Evolutionary conservation across 2,329 filamentous ascomycete genomes (phyloP).

Genomic region (Calycina herbarum): DNA sequence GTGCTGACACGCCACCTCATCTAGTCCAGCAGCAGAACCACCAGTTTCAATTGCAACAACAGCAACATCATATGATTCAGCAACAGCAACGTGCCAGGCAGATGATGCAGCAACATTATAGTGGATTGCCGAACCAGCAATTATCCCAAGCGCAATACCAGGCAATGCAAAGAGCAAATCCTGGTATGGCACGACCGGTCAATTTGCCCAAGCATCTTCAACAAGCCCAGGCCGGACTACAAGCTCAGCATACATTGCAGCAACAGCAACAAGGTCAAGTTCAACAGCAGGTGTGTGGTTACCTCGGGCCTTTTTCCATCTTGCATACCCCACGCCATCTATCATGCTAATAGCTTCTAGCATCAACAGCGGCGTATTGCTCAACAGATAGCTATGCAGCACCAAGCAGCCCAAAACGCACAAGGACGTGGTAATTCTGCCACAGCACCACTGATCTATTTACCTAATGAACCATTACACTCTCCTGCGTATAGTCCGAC

Average conservation of each 20-base stretch:
- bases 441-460: background rate
- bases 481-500: background rate
- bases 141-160: conserved; percentile 54
- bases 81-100: conserved; percentile 49
- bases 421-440: no score
- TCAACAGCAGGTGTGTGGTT: conserved; percentile 30
- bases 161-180: conserved; percentile 48
- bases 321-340: conserved; percentile 1
- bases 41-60: conserved; percentile 41
- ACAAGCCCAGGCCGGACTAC: conserved; percentile 38
- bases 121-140: conserved; percentile 51
- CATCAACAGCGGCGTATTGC: conserved; percentile 44
- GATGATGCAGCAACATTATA: conserved; percentile 53
- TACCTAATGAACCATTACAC: background rate
- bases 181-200: conserved; percentile 44
- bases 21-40: conserved; percentile 35
- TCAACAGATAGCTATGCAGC: conserved; percentile 50
- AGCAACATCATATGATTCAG: conserved; percentile 58
- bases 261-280: conserved; percentile 42
- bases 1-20: conserved; percentile 24
- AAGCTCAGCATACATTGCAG: conserved; percentile 41
- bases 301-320: background rate
- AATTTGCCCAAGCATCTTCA: conserved; percentile 48
- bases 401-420: conserved; percentile 44
- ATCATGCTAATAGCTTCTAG: conserved; percentile 22